A percentile compares a stretch with the other conserved stretches of the same genome.
These are phyloP conservation scores for Mollisia scopiformis DNA, from an alignment of 2,329 filamentous ascomycete species.

Conservation along the genomic window DNA sequence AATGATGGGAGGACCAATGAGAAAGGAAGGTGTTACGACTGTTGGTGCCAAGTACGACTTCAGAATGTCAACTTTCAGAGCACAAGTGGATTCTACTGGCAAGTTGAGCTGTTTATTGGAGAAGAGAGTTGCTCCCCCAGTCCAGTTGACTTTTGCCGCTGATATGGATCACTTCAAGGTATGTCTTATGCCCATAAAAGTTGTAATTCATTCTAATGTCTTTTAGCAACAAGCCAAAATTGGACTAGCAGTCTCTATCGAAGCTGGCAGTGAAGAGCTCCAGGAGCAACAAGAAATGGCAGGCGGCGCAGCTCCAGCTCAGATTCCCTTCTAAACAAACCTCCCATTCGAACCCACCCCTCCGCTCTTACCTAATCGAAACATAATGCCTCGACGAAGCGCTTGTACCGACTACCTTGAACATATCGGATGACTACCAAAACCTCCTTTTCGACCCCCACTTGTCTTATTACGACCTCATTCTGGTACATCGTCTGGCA, in stretches of 20 bases:
- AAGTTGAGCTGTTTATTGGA: constrained; percentile 92
- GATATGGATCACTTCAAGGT: constrained; percentile 97
- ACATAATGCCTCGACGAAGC: constrained; percentile 31
- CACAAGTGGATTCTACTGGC: constrained; percentile 92
- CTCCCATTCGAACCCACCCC: constrained; percentile 17
- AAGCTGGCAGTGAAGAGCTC: constrained; percentile 81
- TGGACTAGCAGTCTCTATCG: constrained; percentile 90
- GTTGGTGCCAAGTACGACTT: constrained; percentile 99
- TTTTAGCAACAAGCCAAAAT: constrained; percentile 89
- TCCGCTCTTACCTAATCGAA: constrained; percentile 33
- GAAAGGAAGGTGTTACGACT: constrained; percentile 88
- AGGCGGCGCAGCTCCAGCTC: constrained; percentile 49
- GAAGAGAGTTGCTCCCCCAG: constrained; percentile 91
- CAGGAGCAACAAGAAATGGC: constrained; percentile 77
- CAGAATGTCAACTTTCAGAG: constrained; percentile 91
- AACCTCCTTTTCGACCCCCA: constrained; percentile 27
- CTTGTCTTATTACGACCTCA: constrained; percentile 35
- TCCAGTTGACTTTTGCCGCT: constrained; percentile 92
- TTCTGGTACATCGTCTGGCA: background rate
- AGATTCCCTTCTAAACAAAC: constrained; percentile 65
- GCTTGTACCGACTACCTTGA: constrained; percentile 21
- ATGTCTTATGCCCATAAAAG: constrained; percentile 43
- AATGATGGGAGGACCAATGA: constrained; percentile 74
- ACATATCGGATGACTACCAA: constrained; percentile 25
- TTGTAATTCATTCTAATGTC: constrained; percentile 34